Evolutionary conservation across 306 rosid genomes (phyloP).

Genomic region (Medicago arabica): DNA sequence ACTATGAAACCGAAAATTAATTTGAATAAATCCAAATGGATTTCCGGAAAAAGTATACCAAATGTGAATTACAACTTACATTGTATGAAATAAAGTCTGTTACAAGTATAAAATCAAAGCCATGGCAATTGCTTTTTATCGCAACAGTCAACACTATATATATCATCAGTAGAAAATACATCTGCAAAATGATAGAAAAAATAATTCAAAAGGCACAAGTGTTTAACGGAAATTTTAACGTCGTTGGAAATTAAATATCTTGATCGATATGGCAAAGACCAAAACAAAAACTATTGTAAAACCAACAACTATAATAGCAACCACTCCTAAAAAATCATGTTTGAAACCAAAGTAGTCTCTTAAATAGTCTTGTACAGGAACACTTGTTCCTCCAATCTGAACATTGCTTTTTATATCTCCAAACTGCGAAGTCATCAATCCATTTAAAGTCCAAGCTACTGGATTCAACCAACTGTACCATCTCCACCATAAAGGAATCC

Average conservation of each 20-base stretch:
- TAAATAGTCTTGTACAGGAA: conserved; percentile 38
- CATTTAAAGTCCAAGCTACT: conserved; percentile 55
- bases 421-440: conserved; percentile 55
- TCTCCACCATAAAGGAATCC: conserved; percentile 58
- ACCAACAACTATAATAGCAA: conserved; percentile 33
- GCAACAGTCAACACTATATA: too few species aligned
- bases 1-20: too few species aligned
- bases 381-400: background rate
- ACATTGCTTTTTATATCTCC: conserved; percentile 41
- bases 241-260: conserved; percentile 43
- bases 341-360: conserved; percentile 42
- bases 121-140: too few species aligned
- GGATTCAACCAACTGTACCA: conserved; percentile 46
- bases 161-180: too few species aligned
- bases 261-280: conserved; percentile 29
- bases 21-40: too few species aligned
- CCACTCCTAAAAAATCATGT: conserved; percentile 41
- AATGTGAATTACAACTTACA: too few species aligned
- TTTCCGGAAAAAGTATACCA: too few species aligned
- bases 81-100: too few species aligned
- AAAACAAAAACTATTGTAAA: conserved; percentile 31
- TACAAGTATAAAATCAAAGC: too few species aligned
- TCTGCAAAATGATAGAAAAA: too few species aligned
- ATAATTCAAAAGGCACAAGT: too few species aligned
- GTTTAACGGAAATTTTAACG: background rate